Evolutionary conservation across 129 eudicot genomes (phyloP).

Genomic region (Centella asiatica): DNA sequence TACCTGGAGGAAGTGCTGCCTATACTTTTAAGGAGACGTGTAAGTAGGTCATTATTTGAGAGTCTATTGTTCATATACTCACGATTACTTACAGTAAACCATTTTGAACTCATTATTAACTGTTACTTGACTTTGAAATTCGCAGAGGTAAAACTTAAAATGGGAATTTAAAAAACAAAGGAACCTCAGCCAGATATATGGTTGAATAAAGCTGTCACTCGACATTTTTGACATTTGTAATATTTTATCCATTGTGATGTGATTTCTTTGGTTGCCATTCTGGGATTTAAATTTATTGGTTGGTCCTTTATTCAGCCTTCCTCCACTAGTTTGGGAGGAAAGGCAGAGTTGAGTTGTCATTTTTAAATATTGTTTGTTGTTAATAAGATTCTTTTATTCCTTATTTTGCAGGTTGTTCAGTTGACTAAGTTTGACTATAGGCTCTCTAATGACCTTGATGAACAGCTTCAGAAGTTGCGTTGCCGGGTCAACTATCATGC

Average conservation of each 20-base stretch:
- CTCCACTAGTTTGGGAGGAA: not conserved
- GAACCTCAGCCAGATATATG: not conserved
- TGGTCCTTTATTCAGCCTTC: not conserved
- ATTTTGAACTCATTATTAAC: not conserved
- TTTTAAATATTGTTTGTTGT: not conserved
- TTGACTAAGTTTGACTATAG: constrained; percentile 93
- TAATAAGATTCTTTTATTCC: not conserved
- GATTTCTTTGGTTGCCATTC: not conserved
- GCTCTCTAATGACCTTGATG: constrained; percentile 84
- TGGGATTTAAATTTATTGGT: not conserved
- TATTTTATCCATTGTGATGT: not conserved
- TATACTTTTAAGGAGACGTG: constrained; percentile 74
- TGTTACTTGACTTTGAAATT: not conserved
- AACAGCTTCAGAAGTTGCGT: constrained; percentile 79
- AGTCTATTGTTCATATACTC: not conserved
- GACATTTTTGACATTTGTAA: not conserved
- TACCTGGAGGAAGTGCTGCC: constrained; percentile 83
- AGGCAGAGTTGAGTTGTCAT: not conserved
- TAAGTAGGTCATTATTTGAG: constrained; percentile 36
- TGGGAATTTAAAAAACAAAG: not conserved
- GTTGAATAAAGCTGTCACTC: not conserved
- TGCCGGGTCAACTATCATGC: constrained; percentile 96
- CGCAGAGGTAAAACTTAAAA: too few species aligned
- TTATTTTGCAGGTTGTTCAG: constrained; percentile 73
- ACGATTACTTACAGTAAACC: too few species aligned